Evolutionary conservation across 73 alveolate genomes (phyloP).

Genomic region (Paramecium tetraurelia): DNA sequence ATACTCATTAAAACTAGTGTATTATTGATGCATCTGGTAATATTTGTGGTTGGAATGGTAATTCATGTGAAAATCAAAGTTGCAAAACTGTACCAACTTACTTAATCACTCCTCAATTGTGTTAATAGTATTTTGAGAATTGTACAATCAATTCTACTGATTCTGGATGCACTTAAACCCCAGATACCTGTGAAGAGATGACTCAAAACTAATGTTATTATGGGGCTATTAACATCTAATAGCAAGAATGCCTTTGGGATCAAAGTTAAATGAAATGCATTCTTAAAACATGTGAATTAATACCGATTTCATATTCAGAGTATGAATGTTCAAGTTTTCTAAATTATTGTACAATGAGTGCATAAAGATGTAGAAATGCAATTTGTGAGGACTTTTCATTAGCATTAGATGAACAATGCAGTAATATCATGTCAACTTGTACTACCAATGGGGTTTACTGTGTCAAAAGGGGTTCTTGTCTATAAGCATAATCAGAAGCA

Average conservation of each 20-base stretch:
- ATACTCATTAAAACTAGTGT: background rate
- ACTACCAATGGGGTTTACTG: background rate
- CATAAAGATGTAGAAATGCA: background rate
- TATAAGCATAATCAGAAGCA: background rate
- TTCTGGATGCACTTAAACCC: background rate
- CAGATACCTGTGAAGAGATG: background rate
- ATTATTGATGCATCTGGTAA: background rate
- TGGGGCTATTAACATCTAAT: background rate
- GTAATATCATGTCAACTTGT: background rate
- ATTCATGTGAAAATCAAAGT: background rate
- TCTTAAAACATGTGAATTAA: background rate
- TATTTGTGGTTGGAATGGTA: background rate
- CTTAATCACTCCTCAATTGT: background rate
- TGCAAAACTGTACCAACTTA: background rate
- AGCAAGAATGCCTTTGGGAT: background rate
- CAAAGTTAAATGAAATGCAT: background rate
- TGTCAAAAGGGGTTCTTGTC: background rate
- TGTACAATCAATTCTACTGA: background rate
- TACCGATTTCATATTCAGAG: background rate
- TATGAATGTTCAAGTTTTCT: background rate
- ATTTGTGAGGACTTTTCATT: background rate
- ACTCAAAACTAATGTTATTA: background rate
- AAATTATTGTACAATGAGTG: background rate
- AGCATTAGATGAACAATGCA: background rate
- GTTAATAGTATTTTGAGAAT: background rate